Base-by-base conservation (phyloP, 768 basidiomycete genomes). In the Auricularia cornea region DNA sequence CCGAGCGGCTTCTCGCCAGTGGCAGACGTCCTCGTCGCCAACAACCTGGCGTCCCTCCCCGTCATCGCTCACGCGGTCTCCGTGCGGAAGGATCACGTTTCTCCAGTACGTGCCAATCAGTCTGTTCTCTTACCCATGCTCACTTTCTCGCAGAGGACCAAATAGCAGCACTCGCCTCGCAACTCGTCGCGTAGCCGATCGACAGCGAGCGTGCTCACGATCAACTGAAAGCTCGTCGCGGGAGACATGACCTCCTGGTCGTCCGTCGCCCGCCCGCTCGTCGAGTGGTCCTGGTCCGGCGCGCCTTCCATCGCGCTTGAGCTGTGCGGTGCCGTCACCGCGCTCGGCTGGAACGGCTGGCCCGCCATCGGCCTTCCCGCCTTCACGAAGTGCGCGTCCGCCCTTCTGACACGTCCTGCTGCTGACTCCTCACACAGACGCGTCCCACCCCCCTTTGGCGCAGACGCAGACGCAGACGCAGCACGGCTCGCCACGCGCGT, bases 341-440 rank as follows among this genome's bases (percentile, higher is more conserved):
- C 87, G 59, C 73, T 86, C 3, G 79, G 78, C 0, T 93, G 89
- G 88, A 83, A 84, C 23, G 91, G 89, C 2, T 92, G 89, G 89
- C 89, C 85, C 70, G 76, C 84, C 35, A 72, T 91, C 12, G 88
- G 82, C 16, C 70, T 87, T 2, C 87, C 89, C 2, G 72, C 79
- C 16, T 69, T 90, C 44, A 20, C 12, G 11, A 48, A 48, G 44
- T 48, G 44, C 18, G 44, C 20, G 18, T 48, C 44, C 5, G 5
- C 44, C 5, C 23, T 20, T 23, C 5, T 23, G n/a, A n/a, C n/a
- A 18, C 18, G 5, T 48, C 5, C 18, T 18, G 18, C 18, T 20
- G 23, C 16, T 20, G 12, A 23, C 20, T 35, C 8, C 16, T 8
- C 33, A 35, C 23, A 14, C 44, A 48, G 44, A 48, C 44, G 44